Conservation (phyloP, 2,329 filamentous ascomycete genomes). For the Diaporthe amygdali region DNA sequence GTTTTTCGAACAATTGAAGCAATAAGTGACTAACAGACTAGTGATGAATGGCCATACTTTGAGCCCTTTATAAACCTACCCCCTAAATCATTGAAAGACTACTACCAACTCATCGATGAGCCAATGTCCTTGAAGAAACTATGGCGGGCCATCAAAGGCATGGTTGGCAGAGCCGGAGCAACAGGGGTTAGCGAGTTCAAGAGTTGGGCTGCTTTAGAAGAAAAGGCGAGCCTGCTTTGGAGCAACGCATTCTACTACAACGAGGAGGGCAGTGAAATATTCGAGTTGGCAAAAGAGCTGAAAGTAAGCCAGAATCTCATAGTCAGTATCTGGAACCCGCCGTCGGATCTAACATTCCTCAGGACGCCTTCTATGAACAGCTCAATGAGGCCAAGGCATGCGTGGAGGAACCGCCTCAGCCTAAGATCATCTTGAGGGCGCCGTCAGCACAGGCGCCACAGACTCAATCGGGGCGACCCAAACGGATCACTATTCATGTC, state of each 20-base stretch:
- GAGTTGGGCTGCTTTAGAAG: conserved; percentile 81
- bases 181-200: conserved; percentile 74
- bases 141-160: conserved; percentile 77
- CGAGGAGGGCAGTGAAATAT: conserved; percentile 88
- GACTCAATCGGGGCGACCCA: conserved; percentile 46
- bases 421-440: conserved; percentile 83
- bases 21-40: conserved; percentile 40
- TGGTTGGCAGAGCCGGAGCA: conserved; percentile 69
- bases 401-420: conserved; percentile 74
- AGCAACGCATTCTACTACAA: conserved; percentile 89
- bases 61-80: conserved; percentile 81
- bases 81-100: conserved; percentile 77
- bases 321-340: not conserved
- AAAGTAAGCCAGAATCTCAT: conserved; percentile 59
- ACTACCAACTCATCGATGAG: conserved; percentile 83
- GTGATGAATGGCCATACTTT: conserved; percentile 72
- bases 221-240: conserved; percentile 83
- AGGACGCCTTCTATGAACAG: conserved; percentile 73
- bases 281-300: conserved; percentile 75
- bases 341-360: conserved; percentile 24
- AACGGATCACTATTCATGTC: conserved; percentile 76
- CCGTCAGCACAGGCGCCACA: conserved; percentile 49
- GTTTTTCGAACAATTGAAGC: not conserved
- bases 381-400: conserved; percentile 74
- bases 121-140: conserved; percentile 80